Percentiles rank a stretch among this genome's conserved stretches.
Evolutionary conservation across 495 filamentous ascomycete genomes (phyloP).

Genomic region (Neurospora intermedia): DNA sequence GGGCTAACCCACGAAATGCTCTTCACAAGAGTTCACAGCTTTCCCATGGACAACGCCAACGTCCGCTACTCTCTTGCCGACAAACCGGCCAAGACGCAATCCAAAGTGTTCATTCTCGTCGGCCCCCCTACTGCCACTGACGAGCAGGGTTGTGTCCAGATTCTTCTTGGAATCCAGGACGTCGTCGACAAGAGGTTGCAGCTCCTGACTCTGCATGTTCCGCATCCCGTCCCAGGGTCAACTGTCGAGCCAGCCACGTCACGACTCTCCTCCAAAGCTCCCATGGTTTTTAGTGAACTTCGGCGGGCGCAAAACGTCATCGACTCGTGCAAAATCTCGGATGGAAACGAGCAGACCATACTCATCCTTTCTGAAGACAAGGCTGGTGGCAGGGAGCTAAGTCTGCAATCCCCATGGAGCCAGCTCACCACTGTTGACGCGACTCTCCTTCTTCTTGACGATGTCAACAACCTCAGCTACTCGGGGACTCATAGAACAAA

Average conservation of each 20-base stretch:
- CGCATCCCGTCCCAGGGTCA: slow-evolving; percentile 15
- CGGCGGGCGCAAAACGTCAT: slow-evolving; percentile 49
- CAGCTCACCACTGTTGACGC: slow-evolving; percentile 44
- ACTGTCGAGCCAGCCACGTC: not conserved
- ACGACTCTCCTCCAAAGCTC: slow-evolving; percentile 13
- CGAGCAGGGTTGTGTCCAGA: slow-evolving; percentile 33
- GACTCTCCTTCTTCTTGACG: slow-evolving; percentile 31
- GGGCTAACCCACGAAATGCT: slow-evolving; percentile 65
- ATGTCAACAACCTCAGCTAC: slow-evolving; percentile 29
- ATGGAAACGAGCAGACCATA: slow-evolving; percentile 52
- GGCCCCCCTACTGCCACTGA: slow-evolving; percentile 46
- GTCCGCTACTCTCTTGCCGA: slow-evolving; percentile 44
- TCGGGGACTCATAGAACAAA: slow-evolving; percentile 17
- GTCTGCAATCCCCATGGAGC: slow-evolving; percentile 68
- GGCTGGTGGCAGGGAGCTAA: slow-evolving; percentile 52
- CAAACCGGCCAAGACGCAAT: slow-evolving; percentile 35
- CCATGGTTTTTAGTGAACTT: slow-evolving; percentile 31
- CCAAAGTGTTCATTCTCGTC: slow-evolving; percentile 54
- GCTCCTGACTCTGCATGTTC: slow-evolving; percentile 50
- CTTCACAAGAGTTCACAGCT: slow-evolving; percentile 60
- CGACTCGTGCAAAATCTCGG: slow-evolving; percentile 64
- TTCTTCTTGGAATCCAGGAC: slow-evolving; percentile 62
- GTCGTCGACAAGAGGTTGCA: slow-evolving; percentile 53
- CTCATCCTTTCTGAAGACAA: slow-evolving; percentile 56
- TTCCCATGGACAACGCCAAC: slow-evolving; percentile 52